These are phyloP conservation scores for Dactylonectria estremocensis DNA, from an alignment of 2,329 filamentous ascomycete genomes.

Conservation along the genomic window DNA sequence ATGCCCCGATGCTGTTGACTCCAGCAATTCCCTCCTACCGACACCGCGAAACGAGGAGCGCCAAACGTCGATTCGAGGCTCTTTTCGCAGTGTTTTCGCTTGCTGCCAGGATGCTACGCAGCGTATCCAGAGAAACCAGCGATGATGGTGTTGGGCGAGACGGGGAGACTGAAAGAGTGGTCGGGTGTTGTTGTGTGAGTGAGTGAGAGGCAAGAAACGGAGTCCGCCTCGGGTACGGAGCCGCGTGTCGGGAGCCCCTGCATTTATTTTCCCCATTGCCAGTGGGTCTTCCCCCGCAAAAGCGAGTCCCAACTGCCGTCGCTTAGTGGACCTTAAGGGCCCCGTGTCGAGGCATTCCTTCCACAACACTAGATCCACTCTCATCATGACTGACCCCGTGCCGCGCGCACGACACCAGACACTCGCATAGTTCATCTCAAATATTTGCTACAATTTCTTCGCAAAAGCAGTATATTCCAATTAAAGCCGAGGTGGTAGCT, in stretches of 20 bases:
- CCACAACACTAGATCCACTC: slow-evolving; percentile 9
- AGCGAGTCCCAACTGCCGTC: not conserved
- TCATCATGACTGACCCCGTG: slow-evolving; percentile 11
- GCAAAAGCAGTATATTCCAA: slow-evolving; percentile 3
- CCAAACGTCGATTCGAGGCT: not conserved
- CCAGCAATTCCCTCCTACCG: not conserved
- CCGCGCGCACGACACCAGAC: slow-evolving; percentile 14
- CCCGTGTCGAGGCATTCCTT: slow-evolving; percentile 3
- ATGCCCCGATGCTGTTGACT: not conserved
- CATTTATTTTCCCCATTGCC: not conserved
- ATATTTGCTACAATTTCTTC: not conserved
- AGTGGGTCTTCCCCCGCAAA: not conserved
- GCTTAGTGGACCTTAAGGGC: not conserved
- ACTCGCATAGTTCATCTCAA: not conserved
- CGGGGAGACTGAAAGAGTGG: not conserved
- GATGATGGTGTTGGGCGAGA: not conserved
- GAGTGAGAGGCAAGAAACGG: not conserved
- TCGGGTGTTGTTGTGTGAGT: not conserved
- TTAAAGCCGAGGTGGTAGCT: slow-evolving; percentile 13
- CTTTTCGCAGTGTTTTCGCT: not conserved
- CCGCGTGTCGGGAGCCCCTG: slow-evolving; percentile 1
- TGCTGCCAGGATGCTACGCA: not conserved
- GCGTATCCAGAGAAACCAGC: not conserved
- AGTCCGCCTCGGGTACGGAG: not conserved
- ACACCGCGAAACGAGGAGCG: slow-evolving; percentile 17